These are phyloP conservation scores for Arabidopsis hybrid DNA, from an alignment of 441 rosid species.

Conservation along the genomic window DNA sequence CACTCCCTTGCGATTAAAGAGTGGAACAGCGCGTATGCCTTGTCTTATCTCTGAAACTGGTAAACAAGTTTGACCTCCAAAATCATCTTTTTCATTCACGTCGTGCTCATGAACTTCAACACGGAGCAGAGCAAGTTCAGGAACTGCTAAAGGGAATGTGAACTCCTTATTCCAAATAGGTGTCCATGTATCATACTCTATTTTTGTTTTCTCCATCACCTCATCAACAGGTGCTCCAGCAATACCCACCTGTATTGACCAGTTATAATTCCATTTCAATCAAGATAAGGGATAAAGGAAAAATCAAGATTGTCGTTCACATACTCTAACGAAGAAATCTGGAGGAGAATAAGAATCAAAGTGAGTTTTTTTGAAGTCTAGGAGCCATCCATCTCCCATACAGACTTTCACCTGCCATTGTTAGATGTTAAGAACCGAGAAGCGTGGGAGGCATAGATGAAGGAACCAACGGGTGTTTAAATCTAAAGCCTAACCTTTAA, in stretches of 20 bases:
- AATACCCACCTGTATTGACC: conserved; percentile 51
- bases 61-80: conserved; percentile 62
- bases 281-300: not conserved
- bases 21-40: conserved; percentile 57
- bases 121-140: conserved; percentile 59
- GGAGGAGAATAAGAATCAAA: conserved; percentile 61
- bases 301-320: conserved; percentile 21
- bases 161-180: conserved; percentile 62
- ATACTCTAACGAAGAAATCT: conserved; percentile 53
- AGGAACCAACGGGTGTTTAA: not conserved
- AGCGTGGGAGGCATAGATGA: not conserved
- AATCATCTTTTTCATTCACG: conserved; percentile 53
- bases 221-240: conserved; percentile 58
- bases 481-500: conserved; percentile 49
- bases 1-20: conserved; percentile 50
- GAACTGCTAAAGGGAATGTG: conserved; percentile 51
- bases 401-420: conserved; percentile 54
- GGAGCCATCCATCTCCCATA: conserved; percentile 65
- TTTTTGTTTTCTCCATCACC: conserved; percentile 48
- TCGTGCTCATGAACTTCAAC: conserved; percentile 58
- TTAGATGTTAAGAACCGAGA: conserved; percentile 29
- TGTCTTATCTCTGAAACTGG: conserved; percentile 54
- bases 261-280: not conserved
- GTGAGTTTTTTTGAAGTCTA: conserved; percentile 57
- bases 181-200: conserved; percentile 50